Base-by-base conservation (phyloP, 2,329 filamentous ascomycete genomes). In the Colletotrichum orchidophilum region DNA sequence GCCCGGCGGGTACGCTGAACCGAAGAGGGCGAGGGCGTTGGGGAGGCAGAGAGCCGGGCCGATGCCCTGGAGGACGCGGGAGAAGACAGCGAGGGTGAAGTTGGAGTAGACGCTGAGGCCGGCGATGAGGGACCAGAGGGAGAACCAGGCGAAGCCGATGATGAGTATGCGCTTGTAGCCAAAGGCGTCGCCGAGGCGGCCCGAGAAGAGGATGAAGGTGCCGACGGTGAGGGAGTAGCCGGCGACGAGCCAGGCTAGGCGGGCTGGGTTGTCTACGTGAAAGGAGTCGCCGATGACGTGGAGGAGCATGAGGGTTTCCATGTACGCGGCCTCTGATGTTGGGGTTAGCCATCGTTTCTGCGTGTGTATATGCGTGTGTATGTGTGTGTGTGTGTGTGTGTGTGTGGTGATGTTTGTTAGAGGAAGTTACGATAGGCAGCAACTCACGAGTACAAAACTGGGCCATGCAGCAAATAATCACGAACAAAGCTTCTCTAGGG, bases 31-130 rank as follows among this genome's bases (percentile, higher is more conserved):
- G 26, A 93, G 79, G 0, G 84, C 89, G 72, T 92, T 93, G 0
- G 92, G 91, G 27, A 93, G 81, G 12, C 86, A 80, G 39, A 93
- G 82, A 0, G 90, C 90, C 0, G 90, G 88, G 0, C 91, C 92
- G 21, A 91, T 85, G 0, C 89, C 88, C 72, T 88, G 86, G 11
- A 89, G 76, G 3, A 83, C 85, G 27, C 87, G 83, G 24, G 81
- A 81, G 63, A 87, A 80, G 26, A 80, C 81, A 76, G 69, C 69
- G 50, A 69, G 59, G 18, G 65, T 65, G 59, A 69, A 69, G 46
- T 67, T 53, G 27, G 54, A 62, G n/a, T 67, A 76, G 6, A 81
- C 82, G 35, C 65, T 69, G 42, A 86, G 83, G 0, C 87, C 88
- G 7, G 83, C 83, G 3, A 87, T 71, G n/a, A 89, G 76, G 1